These are phyloP conservation scores for Clavispora santaluciae DNA, from an alignment of 805 yeast species.

Conservation along the genomic window DNA sequence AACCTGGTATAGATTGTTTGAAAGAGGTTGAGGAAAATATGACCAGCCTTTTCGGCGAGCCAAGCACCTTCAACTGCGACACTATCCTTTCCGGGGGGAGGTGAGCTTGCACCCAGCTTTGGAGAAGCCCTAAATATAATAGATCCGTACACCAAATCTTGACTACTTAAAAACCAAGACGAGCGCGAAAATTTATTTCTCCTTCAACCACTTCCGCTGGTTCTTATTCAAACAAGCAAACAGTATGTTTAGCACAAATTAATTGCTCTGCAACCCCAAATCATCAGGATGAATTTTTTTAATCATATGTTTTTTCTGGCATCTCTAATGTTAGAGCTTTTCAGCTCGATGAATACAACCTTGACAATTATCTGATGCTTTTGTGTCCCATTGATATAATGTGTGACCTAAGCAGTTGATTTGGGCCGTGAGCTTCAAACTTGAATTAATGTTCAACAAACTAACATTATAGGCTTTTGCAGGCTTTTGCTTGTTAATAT, in stretches of 20 bases:
- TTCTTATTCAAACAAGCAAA: not conserved
- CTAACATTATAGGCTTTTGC: not conserved
- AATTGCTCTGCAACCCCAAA: not conserved
- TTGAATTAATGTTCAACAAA: not conserved
- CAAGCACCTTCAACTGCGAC: not conserved
- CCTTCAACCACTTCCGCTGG: not conserved
- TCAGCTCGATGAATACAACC: constrained; percentile 76
- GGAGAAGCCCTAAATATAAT: not conserved
- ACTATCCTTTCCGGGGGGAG: not conserved
- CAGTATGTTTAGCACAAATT: not conserved
- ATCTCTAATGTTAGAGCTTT: constrained; percentile 85
- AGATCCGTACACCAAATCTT: not conserved
- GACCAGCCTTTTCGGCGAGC: not conserved
- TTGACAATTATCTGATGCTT: constrained; percentile 58
- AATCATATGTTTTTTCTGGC: constrained; percentile 71
- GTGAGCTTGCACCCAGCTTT: not conserved
- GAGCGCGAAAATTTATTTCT: not conserved
- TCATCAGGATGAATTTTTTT: constrained; percentile 36
- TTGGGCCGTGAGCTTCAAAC: not conserved
- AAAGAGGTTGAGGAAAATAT: not conserved
- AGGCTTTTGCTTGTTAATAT: not conserved
- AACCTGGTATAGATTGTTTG: not conserved
- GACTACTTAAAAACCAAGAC: not conserved
- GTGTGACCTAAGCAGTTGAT: not conserved
- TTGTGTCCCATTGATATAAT: not conserved